Evolutionary conservation across 495 filamentous ascomycete species (phyloP).

Genomic region (Penicillium silybi): DNA sequence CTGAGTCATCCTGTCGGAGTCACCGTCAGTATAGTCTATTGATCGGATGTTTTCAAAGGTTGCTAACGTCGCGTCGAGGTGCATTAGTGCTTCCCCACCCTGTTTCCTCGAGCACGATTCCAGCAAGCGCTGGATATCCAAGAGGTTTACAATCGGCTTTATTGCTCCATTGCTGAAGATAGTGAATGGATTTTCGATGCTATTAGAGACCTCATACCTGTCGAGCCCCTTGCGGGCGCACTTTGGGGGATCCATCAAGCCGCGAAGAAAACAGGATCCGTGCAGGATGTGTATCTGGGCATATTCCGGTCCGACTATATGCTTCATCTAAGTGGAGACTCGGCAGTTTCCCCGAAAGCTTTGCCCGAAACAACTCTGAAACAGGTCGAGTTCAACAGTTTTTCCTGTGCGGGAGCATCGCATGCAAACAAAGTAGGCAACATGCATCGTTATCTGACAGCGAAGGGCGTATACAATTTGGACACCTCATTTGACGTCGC

Average conservation of each 20-base stretch:
- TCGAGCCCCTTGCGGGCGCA: slow-evolving; percentile 65
- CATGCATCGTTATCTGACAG: slow-evolving; percentile 52
- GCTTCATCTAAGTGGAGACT: slow-evolving; percentile 50
- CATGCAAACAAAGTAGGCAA: slow-evolving; percentile 58
- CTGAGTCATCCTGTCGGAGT: slow-evolving; percentile 71
- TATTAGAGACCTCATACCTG: slow-evolving; percentile 45
- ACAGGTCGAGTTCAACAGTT: slow-evolving; percentile 92
- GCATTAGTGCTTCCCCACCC: slow-evolving; percentile 59
- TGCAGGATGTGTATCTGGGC: slow-evolving; percentile 64
- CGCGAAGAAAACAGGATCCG: slow-evolving; percentile 59
- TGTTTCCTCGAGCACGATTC: slow-evolving; percentile 69
- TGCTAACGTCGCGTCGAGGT: background rate
- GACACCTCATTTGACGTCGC: slow-evolving; percentile 9
- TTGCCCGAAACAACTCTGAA: slow-evolving; percentile 49
- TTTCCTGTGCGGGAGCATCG: slow-evolving; percentile 72
- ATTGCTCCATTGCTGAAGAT: slow-evolving; percentile 70
- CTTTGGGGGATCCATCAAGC: slow-evolving; percentile 71
- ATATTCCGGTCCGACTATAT: slow-evolving; percentile 92
- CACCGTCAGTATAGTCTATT: slow-evolving; percentile 40
- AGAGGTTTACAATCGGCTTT: slow-evolving; percentile 73
- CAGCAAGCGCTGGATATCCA: slow-evolving; percentile 65
- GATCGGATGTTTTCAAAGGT: background rate
- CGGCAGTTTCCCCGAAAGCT: background rate
- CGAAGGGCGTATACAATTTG: slow-evolving; percentile 18
- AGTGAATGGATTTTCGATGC: slow-evolving; percentile 59